Evolutionary conservation across 495 filamentous ascomycete species (phyloP).

Genomic region (Cercophora samala): DNA sequence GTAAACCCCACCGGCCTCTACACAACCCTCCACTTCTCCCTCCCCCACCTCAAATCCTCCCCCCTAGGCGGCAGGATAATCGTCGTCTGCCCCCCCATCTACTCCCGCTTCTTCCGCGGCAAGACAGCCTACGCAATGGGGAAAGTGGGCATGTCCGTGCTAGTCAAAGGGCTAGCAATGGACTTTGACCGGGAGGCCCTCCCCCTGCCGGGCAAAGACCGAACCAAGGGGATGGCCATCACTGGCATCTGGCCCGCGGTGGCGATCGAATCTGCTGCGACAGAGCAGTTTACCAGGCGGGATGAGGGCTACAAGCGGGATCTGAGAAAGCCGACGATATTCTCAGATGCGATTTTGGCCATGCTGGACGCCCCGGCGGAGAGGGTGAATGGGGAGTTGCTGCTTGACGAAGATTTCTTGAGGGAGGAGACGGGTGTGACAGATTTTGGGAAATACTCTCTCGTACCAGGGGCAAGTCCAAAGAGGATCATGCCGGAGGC

Average conservation of each 20-base stretch:
- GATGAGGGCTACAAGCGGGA: slow-evolving; percentile 44
- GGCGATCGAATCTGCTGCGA: slow-evolving; percentile 74
- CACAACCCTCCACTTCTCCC: slow-evolving; percentile 59
- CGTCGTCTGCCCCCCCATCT: slow-evolving; percentile 83
- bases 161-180: slow-evolving; percentile 80
- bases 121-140: slow-evolving; percentile 88
- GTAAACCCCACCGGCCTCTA: slow-evolving; percentile 78
- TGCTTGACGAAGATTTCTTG: slow-evolving; percentile 82
- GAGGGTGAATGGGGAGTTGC: slow-evolving; percentile 65
- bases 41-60: slow-evolving; percentile 53
- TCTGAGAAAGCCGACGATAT: slow-evolving; percentile 68
- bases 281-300: slow-evolving; percentile 46
- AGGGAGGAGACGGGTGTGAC: slow-evolving; percentile 58
- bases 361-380: slow-evolving; percentile 62
- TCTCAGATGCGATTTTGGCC: slow-evolving; percentile 73
- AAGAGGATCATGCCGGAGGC: slow-evolving; percentile 74
- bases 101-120: slow-evolving; percentile 77
- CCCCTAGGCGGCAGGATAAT: slow-evolving; percentile 57
- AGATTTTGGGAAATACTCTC: slow-evolving; percentile 71
- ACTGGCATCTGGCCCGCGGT: slow-evolving; percentile 79
- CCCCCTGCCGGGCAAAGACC: no score
- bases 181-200: slow-evolving; percentile 66
- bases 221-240: slow-evolving; percentile 61
- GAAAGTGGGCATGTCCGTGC: slow-evolving; percentile 79
- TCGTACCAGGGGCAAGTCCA: slow-evolving; percentile 62